Base-by-base conservation (phyloP, 164 flowering plant genomes). In the Saururus chinensis region DNA sequence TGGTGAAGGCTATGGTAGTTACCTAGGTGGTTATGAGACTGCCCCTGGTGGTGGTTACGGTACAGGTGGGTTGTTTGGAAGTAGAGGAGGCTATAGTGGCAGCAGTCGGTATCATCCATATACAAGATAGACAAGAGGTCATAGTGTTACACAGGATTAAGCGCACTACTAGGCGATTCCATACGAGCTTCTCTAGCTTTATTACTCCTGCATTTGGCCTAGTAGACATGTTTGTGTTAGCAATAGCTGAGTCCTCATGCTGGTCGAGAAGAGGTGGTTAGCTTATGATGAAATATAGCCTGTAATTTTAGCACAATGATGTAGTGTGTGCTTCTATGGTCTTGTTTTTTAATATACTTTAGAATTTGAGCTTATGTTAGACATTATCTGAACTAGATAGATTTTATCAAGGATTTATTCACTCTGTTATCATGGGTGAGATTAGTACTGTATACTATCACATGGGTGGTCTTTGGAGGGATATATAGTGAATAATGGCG, bases 61-160 rank as follows among this genome's bases (percentile, higher is more conserved):
- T 56, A 51, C 52, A 55, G 66, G 70, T 53, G 86, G 85, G 0
- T 41, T 75, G 17, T 86, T 83, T 82, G 96, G 96, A 62, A 77
- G 89, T 82, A 84, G 89, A 69, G 70, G 68, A 52, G 89, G 89
- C 70, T 88, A 91, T 88, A 70, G 92, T 72, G 83, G 90, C 76
- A 73, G 83, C 84, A 80, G 87, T 73, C 84, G 98, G 8, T 88
- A 88, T 66, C 96, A 88, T 78, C 98, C 98, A 51, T 92, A 88
- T 69, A 75, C 80, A 56, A 84, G 92, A 75, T 91, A 87, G 92
- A 74, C 45, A 63, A 37, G 56, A 64, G 26, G 59, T 40, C 42
- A 30, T 67, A 61, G 61, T 60, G 59, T 71, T 55, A 76, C 60
- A 16, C 41, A 40, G 41, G 57, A 62, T 51, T 76, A 71, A 74